Evolutionary conservation across 768 basidiomycete species (phyloP).

Genomic region (Russula lepida): DNA sequence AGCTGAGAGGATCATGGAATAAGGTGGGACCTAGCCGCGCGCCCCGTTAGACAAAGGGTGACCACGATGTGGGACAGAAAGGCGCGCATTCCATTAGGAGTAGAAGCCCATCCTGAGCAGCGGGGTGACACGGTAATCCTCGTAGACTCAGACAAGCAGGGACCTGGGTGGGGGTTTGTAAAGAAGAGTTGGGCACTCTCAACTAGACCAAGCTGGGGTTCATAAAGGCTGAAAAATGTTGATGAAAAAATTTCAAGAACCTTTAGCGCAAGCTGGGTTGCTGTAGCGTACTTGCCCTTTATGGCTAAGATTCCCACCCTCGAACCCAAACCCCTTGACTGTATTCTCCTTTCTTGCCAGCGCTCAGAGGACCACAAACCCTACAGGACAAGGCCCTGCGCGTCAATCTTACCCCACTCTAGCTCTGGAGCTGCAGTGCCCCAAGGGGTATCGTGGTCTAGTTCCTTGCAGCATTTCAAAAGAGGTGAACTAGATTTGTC

Average conservation of each 20-base stretch:
- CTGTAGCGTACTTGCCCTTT: constrained; percentile 11
- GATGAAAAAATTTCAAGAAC: constrained; percentile 23
- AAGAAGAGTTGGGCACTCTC: constrained; percentile 2
- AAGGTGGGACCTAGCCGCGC: constrained; percentile 8
- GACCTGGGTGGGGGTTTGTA: constrained; percentile 6
- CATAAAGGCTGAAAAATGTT: constrained; percentile 21
- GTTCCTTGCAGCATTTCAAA: background rate
- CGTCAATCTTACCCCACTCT: background rate
- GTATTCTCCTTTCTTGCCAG: background rate
- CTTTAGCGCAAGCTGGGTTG: constrained; percentile 1
- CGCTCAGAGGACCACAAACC: background rate
- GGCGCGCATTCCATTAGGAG: constrained; percentile 1
- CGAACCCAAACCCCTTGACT: background rate
- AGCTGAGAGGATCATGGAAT: background rate
- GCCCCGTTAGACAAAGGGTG: background rate
- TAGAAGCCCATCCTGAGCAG: background rate
- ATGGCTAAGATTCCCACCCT: constrained; percentile 9
- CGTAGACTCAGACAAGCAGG: background rate
- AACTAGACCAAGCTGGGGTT: background rate
- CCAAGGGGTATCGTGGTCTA: background rate
- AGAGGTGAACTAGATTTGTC: background rate
- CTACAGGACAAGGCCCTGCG: background rate
- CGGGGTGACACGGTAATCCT: background rate
- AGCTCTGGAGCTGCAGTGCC: background rate
- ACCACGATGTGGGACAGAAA: background rate